phyloP scores from a whole-genome alignment of 441 rosid genomes.

The Biscutella laevigata region DNA sequence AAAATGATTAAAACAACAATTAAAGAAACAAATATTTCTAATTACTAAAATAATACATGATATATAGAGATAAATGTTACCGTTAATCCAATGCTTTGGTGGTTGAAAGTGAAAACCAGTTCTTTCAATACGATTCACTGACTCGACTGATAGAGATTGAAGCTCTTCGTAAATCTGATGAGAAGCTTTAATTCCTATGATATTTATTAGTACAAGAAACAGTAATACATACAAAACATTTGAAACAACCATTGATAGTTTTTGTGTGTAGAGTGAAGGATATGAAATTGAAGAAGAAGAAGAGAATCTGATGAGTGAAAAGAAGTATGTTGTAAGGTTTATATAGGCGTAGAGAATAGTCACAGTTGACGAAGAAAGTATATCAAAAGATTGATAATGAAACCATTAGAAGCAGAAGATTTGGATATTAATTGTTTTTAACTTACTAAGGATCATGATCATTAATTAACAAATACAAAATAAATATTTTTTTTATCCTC shows the following conservation, averaged over 20 bases:
- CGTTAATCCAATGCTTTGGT: conserved; percentile 75
- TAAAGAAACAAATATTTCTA: not conserved
- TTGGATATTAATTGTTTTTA: too few relatives aligned
- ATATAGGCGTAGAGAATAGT: too few relatives aligned
- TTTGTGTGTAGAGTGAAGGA: too few relatives aligned
- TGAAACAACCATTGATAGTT: conserved; percentile 21
- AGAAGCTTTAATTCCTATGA: conserved; percentile 16
- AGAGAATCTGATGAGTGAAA: conserved; percentile 10
- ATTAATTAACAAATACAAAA: too few relatives aligned
- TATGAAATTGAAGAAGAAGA: too few relatives aligned
- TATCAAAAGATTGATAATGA: too few relatives aligned
- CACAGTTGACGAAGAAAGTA: too few relatives aligned
- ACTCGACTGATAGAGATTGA: conserved; percentile 29
- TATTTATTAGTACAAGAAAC: conserved; percentile 9
- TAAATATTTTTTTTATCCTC: too few relatives aligned
- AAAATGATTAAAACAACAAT: not conserved
- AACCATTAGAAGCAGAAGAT: too few relatives aligned
- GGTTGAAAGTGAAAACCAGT: conserved; percentile 73
- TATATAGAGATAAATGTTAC: conserved; percentile 24
- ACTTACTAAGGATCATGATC: too few relatives aligned
- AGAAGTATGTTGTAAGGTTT: not conserved
- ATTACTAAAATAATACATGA: not conserved
- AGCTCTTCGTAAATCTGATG: conserved; percentile 27
- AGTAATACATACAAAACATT: not conserved
- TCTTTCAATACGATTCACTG: conserved; percentile 27